These are phyloP conservation scores for Mucuna pruriens DNA, from an alignment of 306 rosid genomes.

Conservation along the genomic window DNA sequence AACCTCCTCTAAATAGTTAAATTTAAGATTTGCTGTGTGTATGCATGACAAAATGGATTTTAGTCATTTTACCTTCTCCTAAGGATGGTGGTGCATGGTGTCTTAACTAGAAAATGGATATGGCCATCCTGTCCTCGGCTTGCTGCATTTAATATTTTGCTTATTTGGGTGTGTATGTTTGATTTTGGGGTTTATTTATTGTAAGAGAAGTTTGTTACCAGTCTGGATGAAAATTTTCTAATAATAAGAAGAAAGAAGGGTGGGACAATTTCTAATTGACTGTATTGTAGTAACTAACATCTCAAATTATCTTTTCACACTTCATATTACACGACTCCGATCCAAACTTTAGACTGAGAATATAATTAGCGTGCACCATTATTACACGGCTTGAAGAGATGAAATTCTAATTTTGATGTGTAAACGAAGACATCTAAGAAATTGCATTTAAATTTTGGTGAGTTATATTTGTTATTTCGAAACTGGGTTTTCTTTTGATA, in stretches of 20 bases:
- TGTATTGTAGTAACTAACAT: neutral
- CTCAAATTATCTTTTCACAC: neutral
- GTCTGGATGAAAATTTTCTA: conserved; percentile 2
- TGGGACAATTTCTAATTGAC: neutral
- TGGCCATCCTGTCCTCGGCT: neutral
- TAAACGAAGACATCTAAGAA: neutral
- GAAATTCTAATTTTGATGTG: neutral
- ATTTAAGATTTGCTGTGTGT: no score
- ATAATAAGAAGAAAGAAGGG: conserved; percentile 21
- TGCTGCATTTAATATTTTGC: neutral
- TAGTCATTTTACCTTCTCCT: neutral
- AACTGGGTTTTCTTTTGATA: neutral
- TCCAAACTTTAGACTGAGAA: neutral
- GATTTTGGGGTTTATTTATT: neutral
- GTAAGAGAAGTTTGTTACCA: neutral
- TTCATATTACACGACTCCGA: neutral
- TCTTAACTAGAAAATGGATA: conserved; percentile 12
- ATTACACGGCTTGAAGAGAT: neutral
- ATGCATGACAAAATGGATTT: no score
- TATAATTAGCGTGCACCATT: neutral
- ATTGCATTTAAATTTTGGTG: neutral
- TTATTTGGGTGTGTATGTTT: neutral
- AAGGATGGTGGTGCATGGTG: neutral
- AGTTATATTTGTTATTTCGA: neutral
- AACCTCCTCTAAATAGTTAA: no score